A percentile compares a stretch with the other conserved stretches of the same genome.
Evolutionary conservation across 257 asterid genomes (phyloP).

Genomic region (Przewalskia tangutica): DNA sequence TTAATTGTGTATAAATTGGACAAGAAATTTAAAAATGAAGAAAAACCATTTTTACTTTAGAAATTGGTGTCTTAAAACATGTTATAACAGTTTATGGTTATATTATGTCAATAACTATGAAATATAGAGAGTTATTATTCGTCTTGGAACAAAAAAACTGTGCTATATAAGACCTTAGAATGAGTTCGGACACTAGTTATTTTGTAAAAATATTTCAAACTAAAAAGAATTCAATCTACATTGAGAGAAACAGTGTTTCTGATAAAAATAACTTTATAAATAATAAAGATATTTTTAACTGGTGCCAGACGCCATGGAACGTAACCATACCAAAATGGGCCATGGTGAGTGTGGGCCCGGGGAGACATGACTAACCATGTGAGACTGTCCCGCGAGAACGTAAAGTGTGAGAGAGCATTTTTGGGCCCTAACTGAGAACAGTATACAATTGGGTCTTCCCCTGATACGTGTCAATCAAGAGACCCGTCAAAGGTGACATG

Average conservation of each 20-base stretch:
- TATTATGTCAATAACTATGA: no score
- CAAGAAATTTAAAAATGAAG: background rate
- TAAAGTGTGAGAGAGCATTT: constrained; percentile 5
- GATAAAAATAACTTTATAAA: no score
- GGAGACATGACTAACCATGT: constrained; percentile 55
- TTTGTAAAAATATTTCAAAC: no score
- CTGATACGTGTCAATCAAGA: constrained; percentile 14
- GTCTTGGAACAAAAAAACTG: no score
- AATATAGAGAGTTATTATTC: no score
- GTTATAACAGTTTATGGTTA: no score
- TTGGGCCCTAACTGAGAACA: constrained; percentile 7
- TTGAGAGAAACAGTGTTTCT: no score
- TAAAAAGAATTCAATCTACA: no score
- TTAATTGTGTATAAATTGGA: background rate
- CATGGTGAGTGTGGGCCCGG: constrained; percentile 51
- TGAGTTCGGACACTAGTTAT: no score
- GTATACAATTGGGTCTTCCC: constrained; percentile 1
- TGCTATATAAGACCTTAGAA: no score
- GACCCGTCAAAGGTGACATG: constrained; percentile 1
- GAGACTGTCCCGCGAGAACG: constrained; percentile 41
- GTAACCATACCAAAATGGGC: constrained; percentile 36
- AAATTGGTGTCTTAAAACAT: background rate
- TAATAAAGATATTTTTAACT: background rate
- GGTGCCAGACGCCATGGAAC: constrained; percentile 24
- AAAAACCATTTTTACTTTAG: no score